Evolutionary conservation across 768 basidiomycete genomes (phyloP), one percentile per base, ranked within the genome.

Genomic region (Krasilnikovozyma curviuscula): DNA sequence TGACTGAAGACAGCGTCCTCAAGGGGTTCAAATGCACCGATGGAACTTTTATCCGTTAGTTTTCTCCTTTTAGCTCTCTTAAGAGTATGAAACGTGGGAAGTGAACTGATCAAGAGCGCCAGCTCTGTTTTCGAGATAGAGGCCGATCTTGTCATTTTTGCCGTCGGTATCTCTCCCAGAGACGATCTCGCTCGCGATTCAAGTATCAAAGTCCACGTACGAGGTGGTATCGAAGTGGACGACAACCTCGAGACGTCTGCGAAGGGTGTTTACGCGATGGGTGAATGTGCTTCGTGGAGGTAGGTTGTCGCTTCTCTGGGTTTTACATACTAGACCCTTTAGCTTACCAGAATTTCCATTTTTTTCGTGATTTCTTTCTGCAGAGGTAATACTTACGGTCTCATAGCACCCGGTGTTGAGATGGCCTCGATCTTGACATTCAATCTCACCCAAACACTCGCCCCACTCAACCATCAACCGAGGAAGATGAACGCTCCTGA

Each of bases 401-500:
- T 83, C 9, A 79, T 81, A 56, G 78, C 72, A 2, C 25, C 30
- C 14, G 14, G 25, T 70, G 70, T 73, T 37, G 76, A 78, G 59
- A 81, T 81, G 79, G 79, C 79, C 19, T 75, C 78, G 53, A 74
- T 81, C 48, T 66, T 83, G 1, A 67, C 78, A 1, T 79, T 77
- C 68, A 83, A 83, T 63, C 64, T 83, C 7, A 76, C 76, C 19
- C 71, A 75, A 63, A 70, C 69, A 0, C 57, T 69, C 42, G 72
- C 71, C 3, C 59, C 54, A 2, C 53, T 64, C 1, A 58, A 61
- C 0, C 70, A 70, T 57, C 61, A 61, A 46, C 65, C 66, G 14
- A 60, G 73, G 29, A 63, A 66, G 50, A 73, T 74, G 73, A 77
- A 74, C 53, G 63, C 70, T 34, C 77, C 78, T 2, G 79, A 82